These are phyloP conservation scores for Yarrowia sp. DNA, from an alignment of 805 yeast species.

Conservation along the genomic window DNA sequence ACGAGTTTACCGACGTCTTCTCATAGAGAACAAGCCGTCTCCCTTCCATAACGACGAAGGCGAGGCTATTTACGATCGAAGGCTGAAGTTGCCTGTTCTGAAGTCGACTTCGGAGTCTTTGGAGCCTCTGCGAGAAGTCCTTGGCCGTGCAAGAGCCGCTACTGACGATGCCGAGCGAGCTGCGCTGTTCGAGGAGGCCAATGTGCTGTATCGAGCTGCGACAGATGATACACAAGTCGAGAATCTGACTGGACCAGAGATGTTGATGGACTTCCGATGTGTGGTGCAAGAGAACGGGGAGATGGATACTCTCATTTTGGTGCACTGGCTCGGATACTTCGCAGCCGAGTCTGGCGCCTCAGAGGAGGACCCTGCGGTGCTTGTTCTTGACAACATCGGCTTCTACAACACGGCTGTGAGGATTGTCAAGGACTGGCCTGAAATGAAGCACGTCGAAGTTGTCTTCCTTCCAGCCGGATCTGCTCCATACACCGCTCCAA, in stretches of 20 bases:
- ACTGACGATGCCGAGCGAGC: neutral
- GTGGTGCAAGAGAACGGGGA: neutral
- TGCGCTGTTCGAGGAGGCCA: neutral
- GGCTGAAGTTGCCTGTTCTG: neutral
- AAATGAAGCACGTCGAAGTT: neutral
- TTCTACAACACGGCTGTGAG: neutral
- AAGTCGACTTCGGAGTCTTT: neutral
- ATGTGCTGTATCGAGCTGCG: neutral
- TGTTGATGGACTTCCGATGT: neutral
- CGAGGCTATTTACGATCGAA: neutral
- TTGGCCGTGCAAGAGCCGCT: neutral
- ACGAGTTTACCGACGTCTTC: neutral
- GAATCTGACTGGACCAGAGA: neutral
- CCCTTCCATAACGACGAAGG: neutral
- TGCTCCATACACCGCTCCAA: neutral
- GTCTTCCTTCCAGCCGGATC: neutral
- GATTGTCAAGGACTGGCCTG: neutral
- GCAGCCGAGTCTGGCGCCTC: neutral
- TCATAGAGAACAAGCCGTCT: neutral
- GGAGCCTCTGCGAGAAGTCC: neutral
- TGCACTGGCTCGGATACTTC: neutral
- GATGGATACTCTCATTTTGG: neutral
- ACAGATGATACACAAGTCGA: neutral
- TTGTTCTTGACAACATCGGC: neutral
- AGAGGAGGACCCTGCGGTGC: neutral